phyloP scores from a whole-genome alignment of 257 asterid genomes.

The Solanum paucissectum region DNA sequence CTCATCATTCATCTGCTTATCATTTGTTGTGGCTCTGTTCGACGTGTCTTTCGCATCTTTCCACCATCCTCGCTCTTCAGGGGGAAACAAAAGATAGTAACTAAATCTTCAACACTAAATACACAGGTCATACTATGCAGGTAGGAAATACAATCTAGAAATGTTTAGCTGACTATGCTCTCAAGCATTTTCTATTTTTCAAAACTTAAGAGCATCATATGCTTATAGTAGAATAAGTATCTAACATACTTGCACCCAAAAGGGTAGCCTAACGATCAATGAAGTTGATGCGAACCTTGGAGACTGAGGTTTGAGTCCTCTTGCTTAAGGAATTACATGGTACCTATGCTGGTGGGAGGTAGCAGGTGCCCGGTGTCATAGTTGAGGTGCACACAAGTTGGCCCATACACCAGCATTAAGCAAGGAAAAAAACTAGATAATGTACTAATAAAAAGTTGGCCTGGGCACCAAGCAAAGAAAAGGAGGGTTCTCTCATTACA shows the following conservation, averaged over 20 bases:
- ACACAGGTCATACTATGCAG: background rate
- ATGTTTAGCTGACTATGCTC: background rate
- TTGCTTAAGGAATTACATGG: background rate
- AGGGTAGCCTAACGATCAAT: background rate
- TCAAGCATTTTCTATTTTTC: background rate
- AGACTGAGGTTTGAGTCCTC: background rate
- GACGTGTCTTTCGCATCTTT: conserved; percentile 42
- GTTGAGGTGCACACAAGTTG: background rate
- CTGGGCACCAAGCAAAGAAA: background rate
- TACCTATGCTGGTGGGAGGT: background rate
- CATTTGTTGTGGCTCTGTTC: conserved; percentile 21
- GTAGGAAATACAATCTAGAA: background rate
- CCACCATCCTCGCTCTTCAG: conserved; percentile 70
- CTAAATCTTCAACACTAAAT: background rate
- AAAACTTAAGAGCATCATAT: background rate
- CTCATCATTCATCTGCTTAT: conserved; percentile 31
- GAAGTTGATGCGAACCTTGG: background rate
- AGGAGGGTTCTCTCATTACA: background rate
- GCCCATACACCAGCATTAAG: background rate
- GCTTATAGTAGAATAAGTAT: background rate
- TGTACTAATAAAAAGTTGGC: background rate
- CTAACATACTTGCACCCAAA: background rate
- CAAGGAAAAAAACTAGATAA: background rate
- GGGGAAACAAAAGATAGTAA: background rate
- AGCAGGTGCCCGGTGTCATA: background rate